A percentile compares a stretch with the other conserved stretches of the same genome.
phyloP scores from a whole-genome alignment of 306 rosid species.

The Gillenia trifoliata region DNA sequence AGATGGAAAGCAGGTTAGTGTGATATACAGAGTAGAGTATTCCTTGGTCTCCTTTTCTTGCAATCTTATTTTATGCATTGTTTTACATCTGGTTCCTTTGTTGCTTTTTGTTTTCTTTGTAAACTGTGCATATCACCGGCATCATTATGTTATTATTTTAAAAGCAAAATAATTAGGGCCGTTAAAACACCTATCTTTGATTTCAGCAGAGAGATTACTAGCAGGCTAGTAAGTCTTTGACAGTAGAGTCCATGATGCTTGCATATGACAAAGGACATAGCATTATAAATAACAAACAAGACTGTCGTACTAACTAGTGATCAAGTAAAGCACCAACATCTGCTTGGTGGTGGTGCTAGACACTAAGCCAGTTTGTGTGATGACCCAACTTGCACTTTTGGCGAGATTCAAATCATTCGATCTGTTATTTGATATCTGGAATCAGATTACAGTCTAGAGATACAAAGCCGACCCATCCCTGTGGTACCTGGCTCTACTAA shows the following conservation, averaged over 20 bases:
- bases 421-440: no score
- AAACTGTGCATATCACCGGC: neutral
- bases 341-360: no score
- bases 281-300: neutral
- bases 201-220: neutral
- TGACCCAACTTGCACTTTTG: no score
- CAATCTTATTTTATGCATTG: neutral
- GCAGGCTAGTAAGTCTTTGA: neutral
- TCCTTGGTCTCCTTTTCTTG: neutral
- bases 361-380: neutral
- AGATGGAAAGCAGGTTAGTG: conserved; percentile 87
- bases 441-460: no score
- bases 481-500: neutral
- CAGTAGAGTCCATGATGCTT: neutral
- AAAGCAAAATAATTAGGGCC: neutral
- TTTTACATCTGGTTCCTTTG: neutral
- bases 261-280: no score
- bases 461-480: no score
- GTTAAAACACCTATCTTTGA: neutral
- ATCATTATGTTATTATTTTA: neutral
- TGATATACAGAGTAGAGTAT: neutral
- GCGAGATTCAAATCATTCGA: no score
- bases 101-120: neutral
- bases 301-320: no score
- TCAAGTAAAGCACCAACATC: no score